Evolutionary conservation across 2,329 filamentous ascomycete species (phyloP).

Genomic region (Alternaria tenuissima): DNA sequence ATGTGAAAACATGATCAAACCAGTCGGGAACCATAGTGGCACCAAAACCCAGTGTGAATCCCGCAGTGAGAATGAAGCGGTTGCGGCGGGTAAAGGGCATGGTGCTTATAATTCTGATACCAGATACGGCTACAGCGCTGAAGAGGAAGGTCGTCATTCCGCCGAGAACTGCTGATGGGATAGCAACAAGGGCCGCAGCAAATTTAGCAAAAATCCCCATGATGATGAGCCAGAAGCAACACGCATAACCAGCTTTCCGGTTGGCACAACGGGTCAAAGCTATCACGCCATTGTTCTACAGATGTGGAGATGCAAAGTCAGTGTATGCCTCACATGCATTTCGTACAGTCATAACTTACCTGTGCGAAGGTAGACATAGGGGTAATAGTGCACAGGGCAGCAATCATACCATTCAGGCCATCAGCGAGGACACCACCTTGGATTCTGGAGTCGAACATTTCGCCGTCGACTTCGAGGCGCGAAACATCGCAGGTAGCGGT

Average conservation of each 20-base stretch:
- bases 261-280: constrained; percentile 83
- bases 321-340: too few relatives aligned
- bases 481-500: constrained; percentile 84
- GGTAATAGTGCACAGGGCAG: constrained; percentile 79
- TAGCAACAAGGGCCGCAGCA: constrained; percentile 78
- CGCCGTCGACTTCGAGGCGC: constrained; percentile 75
- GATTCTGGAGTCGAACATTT: constrained; percentile 76
- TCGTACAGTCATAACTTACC: not conserved
- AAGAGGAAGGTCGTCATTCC: constrained; percentile 79
- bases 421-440: constrained; percentile 82
- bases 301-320: too few relatives aligned
- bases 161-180: constrained; percentile 64
- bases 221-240: constrained; percentile 77
- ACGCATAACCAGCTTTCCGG: constrained; percentile 79
- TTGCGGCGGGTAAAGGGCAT: constrained; percentile 80
- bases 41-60: constrained; percentile 74
- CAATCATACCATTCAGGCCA: constrained; percentile 76
- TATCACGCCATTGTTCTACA: constrained; percentile 54
- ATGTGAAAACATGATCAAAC: constrained; percentile 76
- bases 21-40: constrained; percentile 63
- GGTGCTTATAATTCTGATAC: constrained; percentile 76
- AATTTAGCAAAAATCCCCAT: constrained; percentile 88
- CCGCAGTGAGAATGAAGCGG: constrained; percentile 81
- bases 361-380: constrained; percentile 62
- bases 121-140: constrained; percentile 76